phyloP scores from a whole-genome alignment of 768 basidiomycete genomes.

The Inosperma sp. region DNA sequence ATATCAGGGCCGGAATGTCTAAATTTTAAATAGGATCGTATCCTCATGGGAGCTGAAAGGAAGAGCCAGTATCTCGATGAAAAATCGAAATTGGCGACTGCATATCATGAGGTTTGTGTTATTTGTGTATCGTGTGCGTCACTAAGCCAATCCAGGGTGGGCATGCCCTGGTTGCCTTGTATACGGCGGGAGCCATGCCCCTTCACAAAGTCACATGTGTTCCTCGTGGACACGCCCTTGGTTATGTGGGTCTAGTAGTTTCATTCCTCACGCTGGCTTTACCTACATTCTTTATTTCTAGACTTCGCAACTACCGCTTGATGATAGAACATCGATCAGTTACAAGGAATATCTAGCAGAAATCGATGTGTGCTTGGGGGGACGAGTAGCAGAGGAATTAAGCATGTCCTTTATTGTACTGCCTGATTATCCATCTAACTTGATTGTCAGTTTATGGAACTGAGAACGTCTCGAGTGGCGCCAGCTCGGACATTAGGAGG shows the following conservation, averaged over 20 bases:
- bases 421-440: conserved; percentile 11
- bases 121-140: conserved; percentile 15
- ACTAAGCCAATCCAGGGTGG: conserved; percentile 54
- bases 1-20: conserved; percentile 1
- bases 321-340: conserved; percentile 69
- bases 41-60: conserved; percentile 95
- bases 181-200: conserved; percentile 94
- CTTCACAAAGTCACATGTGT: conserved; percentile 97
- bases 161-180: conserved; percentile 90
- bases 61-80: conserved; percentile 85
- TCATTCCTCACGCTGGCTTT: conserved; percentile 1
- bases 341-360: conserved; percentile 70
- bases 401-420: conserved; percentile 43
- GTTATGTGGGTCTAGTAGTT: conserved; percentile 54
- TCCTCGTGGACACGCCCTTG: conserved; percentile 91
- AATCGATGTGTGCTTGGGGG: conserved; percentile 93
- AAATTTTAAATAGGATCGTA: conserved; percentile 60
- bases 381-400: conserved; percentile 91
- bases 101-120: conserved; percentile 83
- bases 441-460: conserved; percentile 68
- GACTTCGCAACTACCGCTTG: conserved; percentile 76
- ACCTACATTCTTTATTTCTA: conserved; percentile 22
- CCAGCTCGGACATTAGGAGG: conserved; percentile 77
- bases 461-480: conserved; percentile 88
- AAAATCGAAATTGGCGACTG: conserved; percentile 83